Evolutionary conservation across 257 asterid species (phyloP), one percentile per base, ranked within the genome.

Genomic region (Linderniella brevidens): DNA sequence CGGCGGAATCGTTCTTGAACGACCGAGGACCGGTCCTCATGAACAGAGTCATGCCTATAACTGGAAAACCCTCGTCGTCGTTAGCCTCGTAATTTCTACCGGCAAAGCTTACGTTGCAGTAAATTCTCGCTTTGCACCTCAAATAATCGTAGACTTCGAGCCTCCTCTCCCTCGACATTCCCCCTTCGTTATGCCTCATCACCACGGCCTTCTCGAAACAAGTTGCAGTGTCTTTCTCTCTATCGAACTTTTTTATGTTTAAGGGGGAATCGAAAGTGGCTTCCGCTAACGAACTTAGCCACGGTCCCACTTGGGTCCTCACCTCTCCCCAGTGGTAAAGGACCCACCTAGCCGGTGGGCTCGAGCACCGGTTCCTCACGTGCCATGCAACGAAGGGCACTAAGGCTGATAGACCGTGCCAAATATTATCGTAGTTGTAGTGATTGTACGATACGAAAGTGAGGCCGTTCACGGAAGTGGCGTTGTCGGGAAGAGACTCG

Each of bases 181-280:
- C 95, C 0, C 95, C 92, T 63, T 80, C 95, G 17, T 77, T 79
- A 25, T 79, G 95, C 64, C 95, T 66, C 93, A 74, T 83, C 49
- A 83, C 93, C 54, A 66, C 74, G 0, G 80, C 67, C 65, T 58
- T 65, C 66, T 77, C 86, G 29, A 83, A 76, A 49, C 92, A 83
- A 46, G 49, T 17, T 0, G 71, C 55, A 11, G 35, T 1, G 48
- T 13, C 17, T 8, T 8, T 15, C 2, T 13, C 45, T 10, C 56
- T 49, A 0, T 55, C 64, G 13, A 76, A 68, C 0, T 11, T 53
- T 48, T 83, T 80, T 3, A 83, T 53, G 0, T 54, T 38, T 4
- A 64, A 37, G 0, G 62, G 58, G 55, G 45, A 63, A 0, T 73
- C 79, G 47, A 74, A 79, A 0, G 85, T 63, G 8, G 90, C 83